Percentiles rank a stretch among this genome's conserved stretches.
Evolutionary conservation across 73 alveolate genomes (phyloP).

Genomic region (Paramecium primaurelia): DNA sequence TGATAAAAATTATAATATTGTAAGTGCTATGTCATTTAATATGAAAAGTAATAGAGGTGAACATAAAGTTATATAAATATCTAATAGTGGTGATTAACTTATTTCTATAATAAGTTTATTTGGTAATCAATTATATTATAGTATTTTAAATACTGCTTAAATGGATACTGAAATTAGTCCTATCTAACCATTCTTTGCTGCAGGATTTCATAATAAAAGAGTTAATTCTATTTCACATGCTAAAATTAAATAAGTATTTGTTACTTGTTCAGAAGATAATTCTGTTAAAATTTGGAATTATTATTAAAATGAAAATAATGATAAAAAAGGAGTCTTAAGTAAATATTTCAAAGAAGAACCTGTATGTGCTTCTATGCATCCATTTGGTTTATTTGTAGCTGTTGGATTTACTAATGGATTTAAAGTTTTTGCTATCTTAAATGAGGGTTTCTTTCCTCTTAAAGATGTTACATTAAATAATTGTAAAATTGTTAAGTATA

Average conservation of each 20-base stretch:
- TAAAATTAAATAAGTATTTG: conserved; percentile 44
- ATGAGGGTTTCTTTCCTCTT: conserved; percentile 52
- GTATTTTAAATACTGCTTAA: conserved; percentile 14
- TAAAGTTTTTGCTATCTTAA: conserved; percentile 53
- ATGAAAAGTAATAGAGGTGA: conserved; percentile 57
- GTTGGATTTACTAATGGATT: conserved; percentile 62
- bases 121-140: conserved; percentile 23
- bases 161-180: conserved; percentile 56
- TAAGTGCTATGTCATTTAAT: conserved; percentile 48
- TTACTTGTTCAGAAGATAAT: conserved; percentile 61
- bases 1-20: conserved; percentile 41
- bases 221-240: conserved; percentile 55
- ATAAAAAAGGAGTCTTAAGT: conserved; percentile 41
- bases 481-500: conserved; percentile 51
- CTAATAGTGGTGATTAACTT: conserved; percentile 43
- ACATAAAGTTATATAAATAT: conserved; percentile 42
- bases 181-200: conserved; percentile 54
- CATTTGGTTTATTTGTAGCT: conserved; percentile 60
- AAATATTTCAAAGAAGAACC: conserved; percentile 63
- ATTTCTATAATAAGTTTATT: conserved; percentile 44
- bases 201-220: conserved; percentile 61
- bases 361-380: conserved; percentile 54
- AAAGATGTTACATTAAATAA: conserved; percentile 44
- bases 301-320: conserved; percentile 47
- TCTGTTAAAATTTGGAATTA: conserved; percentile 63